Evolutionary conservation across 352 stramenopile genomes (phyloP).

Genomic region (Phytophthora pinifolia): DNA sequence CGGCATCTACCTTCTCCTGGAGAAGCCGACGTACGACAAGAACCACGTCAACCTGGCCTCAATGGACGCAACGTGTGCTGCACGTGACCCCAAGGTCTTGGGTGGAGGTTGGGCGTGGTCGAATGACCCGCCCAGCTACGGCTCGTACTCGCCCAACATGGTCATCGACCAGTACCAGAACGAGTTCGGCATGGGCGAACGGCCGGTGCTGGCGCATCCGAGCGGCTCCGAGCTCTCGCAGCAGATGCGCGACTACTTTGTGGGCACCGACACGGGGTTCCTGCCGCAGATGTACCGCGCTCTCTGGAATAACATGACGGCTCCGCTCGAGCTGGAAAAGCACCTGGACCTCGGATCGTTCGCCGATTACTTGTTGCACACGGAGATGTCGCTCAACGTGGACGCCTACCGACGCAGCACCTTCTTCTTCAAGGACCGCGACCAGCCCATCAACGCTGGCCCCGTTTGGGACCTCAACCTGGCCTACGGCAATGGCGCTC

Average conservation of each 20-base stretch:
- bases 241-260: slow-evolving; percentile 76
- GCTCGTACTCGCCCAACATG: slow-evolving; percentile 73
- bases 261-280: slow-evolving; percentile 56
- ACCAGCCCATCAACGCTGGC: slow-evolving; percentile 73
- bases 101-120: slow-evolving; percentile 79
- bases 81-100: slow-evolving; percentile 38
- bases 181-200: slow-evolving; percentile 77
- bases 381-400: slow-evolving; percentile 81
- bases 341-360: slow-evolving; percentile 74
- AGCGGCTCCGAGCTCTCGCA: slow-evolving; percentile 56
- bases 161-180: slow-evolving; percentile 80
- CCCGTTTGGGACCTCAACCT: slow-evolving; percentile 82
- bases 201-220: slow-evolving; percentile 59
- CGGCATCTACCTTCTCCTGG: slow-evolving; percentile 73
- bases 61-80: slow-evolving; percentile 45
- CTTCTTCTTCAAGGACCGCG: slow-evolving; percentile 80
- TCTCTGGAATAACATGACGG: slow-evolving; percentile 82
- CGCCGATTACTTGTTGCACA: slow-evolving; percentile 80
- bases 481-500: slow-evolving; percentile 71
- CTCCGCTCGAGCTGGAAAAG: slow-evolving; percentile 47
- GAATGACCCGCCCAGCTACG: slow-evolving; percentile 69
- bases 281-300: slow-evolving; percentile 64
- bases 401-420: slow-evolving; percentile 78
- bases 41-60: slow-evolving; percentile 65
- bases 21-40: slow-evolving; percentile 74